Base-by-base conservation (phyloP, 768 basidiomycete species). In the Termitomyces titanicus region DNA sequence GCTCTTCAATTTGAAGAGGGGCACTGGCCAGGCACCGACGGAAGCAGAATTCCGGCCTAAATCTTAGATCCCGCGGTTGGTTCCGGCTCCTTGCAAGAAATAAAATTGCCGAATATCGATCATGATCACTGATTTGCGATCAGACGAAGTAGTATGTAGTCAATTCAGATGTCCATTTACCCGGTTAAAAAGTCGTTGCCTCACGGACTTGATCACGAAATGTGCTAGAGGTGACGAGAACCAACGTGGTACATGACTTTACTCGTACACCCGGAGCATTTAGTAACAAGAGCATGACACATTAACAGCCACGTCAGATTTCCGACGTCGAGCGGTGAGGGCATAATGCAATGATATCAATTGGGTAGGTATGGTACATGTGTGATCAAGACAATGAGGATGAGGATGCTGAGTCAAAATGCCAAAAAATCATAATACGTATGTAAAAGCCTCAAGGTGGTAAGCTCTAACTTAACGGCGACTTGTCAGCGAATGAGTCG, bases 91-190 rank as follows among this genome's bases (percentile, higher is more conserved):
- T 55, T 52, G 50, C 57, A 38, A 62, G 49, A 53, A 24, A 60
- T 47, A 66, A 61, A 64, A 61, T 61, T 55, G 57, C 65, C 62
- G 64, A 67, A 58, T 57, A 68, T 67, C 69, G 69, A 71, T 71
- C 70, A 71, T 71, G 70, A 71, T 71, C 70, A 71, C 63, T 66
- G 68, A 68, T 67, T 64, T 64, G 56, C 62, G 61, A 67, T 65
- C 64, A 61, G 64, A 58, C 48, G 34, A 57, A 63, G 51, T 51
- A n/a, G 27, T 27, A n/a, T n/a, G n/a, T n/a, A n/a, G n/a, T n/a
- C 45, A 33, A 29, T 33, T 54, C 51, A 52, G 56, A 53, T 37
- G 46, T 54, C 39, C 51, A 46, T 45, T 50, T 42, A 46, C 37
- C 55, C 54, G 51, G n/a, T n/a, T n/a, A n/a, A n/a, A n/a, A n/a